Base-by-base conservation (phyloP, 495 filamentous ascomycete species). In the Penicillium coffeae region DNA sequence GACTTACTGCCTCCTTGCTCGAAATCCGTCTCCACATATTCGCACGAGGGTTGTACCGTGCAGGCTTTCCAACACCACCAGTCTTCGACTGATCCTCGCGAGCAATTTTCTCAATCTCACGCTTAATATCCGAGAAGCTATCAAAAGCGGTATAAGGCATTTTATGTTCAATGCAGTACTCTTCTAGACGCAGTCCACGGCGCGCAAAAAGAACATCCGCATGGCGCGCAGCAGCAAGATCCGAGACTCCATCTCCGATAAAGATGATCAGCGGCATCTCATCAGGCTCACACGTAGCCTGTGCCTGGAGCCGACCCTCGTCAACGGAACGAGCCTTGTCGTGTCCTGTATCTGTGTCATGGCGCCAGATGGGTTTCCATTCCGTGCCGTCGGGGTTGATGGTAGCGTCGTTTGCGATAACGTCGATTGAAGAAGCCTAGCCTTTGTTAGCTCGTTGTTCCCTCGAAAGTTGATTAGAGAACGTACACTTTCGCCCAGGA, bases 131-230 rank as follows among this genome's bases (percentile, higher is more conserved):
- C 10, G 78, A 69, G 56, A 88, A 88, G 0, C 78, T 84, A 50
- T 87, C 80, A 56, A 84, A 88, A 0, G 81, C 66, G 21, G 79
- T 81, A 60, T 84, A 84, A 6, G 76, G 21, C 39, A 88, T 83
- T 18, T 73, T 68, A 60, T 86, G 71, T 51, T 87, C 83, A 18
- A 72, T 58, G 62, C 86, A 89, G 64, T 87, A 84, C 59, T 86
- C 80, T 60, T 88, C 86, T 2, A 88, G 71, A 1, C 80, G 65
- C n/a, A 89, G 68, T 4, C 85, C 85, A 19, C 75, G 74, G 1
- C 85, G 75, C 3, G 86, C 85, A 54, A 90, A 90, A 22, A 90
- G 77, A 0, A 90, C 84, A 59, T 89, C 87, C 9, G 86, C 86
- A 52, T 90, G 78, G 27, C 82, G 74, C 0, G 86, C 84, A 13